Evolutionary conservation across 2,329 filamentous ascomycete species (phyloP).

Genomic region (Phyllosticta citriasiana): DNA sequence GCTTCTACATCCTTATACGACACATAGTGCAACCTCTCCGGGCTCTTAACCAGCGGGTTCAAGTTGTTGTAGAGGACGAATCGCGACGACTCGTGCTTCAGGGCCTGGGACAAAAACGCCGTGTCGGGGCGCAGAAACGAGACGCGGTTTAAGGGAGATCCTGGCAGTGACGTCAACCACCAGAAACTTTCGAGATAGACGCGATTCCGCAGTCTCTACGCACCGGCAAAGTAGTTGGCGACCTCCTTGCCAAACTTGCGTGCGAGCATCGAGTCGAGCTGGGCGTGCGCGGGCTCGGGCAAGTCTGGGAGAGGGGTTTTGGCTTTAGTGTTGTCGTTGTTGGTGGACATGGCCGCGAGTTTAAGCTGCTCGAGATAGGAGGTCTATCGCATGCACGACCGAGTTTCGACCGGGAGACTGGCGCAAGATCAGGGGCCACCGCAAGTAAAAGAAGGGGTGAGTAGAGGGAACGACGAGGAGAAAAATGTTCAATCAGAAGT

Average conservation of each 20-base stretch:
- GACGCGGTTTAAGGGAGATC: slow-evolving; percentile 66
- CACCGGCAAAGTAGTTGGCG: slow-evolving; percentile 69
- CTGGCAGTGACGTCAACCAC: slow-evolving; percentile 24
- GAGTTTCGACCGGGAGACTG: slow-evolving; percentile 1
- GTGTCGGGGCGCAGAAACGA: slow-evolving; percentile 66
- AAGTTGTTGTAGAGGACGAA: slow-evolving; percentile 77
- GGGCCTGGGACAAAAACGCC: slow-evolving; percentile 58
- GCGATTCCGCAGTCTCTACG: slow-evolving; percentile 47
- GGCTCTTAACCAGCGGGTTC: slow-evolving; percentile 57
- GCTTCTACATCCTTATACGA: slow-evolving; percentile 57
- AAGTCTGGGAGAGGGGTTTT: slow-evolving; percentile 34
- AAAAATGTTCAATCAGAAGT: background rate
- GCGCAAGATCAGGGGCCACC: background rate
- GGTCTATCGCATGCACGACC: slow-evolving; percentile 10
- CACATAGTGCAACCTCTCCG: slow-evolving; percentile 56
- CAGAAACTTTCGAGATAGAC: slow-evolving; percentile 56
- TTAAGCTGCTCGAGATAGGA: slow-evolving; percentile 9
- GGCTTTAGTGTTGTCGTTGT: background rate
- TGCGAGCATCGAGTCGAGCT: slow-evolving; percentile 59
- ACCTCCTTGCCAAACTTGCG: slow-evolving; percentile 70
- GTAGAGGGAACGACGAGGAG: background rate
- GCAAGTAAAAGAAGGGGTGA: background rate
- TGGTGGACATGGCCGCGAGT: slow-evolving; percentile 7
- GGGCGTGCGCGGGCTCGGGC: slow-evolving; percentile 48
- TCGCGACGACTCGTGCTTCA: slow-evolving; percentile 52